Conservation (phyloP, 768 basidiomycete species). For the Leccinum ochraceum region DNA sequence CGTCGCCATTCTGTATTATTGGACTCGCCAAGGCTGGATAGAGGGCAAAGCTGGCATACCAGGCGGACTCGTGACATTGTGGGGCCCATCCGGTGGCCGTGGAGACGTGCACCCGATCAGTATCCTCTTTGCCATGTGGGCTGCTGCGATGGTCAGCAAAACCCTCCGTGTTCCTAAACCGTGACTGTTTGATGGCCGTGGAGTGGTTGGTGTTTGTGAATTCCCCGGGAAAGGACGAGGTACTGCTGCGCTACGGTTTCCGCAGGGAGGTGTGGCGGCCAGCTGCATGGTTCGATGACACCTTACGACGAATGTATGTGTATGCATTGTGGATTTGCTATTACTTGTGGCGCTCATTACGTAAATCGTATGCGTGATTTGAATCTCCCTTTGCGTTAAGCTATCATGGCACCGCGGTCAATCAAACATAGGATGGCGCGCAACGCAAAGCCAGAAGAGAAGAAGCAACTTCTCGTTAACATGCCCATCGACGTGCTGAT, state of each 20-base stretch:
- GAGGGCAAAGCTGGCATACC: constrained; percentile 76
- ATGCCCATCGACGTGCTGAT: constrained; percentile 16
- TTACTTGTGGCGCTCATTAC: not conserved
- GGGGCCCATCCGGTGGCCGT: constrained; percentile 68
- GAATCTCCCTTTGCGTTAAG: not conserved
- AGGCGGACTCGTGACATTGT: constrained; percentile 69
- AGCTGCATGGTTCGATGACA: constrained; percentile 11
- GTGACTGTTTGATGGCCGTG: constrained; percentile 33
- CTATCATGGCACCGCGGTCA: constrained; percentile 6
- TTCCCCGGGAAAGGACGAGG: constrained; percentile 3
- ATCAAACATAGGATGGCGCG: not conserved
- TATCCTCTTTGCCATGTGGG: constrained; percentile 83
- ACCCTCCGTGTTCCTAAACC: constrained; percentile 86
- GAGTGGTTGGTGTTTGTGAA: not conserved
- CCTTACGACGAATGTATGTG: constrained; percentile 19
- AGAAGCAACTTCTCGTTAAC: constrained; percentile 2
- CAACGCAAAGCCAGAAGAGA: not conserved
- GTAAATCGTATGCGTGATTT: not conserved
- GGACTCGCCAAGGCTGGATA: constrained; percentile 85
- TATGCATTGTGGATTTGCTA: constrained; percentile 8
- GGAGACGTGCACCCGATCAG: constrained; percentile 86
- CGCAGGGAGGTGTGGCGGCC: not conserved
- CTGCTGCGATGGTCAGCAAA: constrained; percentile 97
- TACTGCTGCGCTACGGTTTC: constrained; percentile 7
- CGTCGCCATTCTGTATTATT: constrained; percentile 77